Conservation (phyloP, 345 rosid genomes). For the Eutrema heterophyllum region DNA sequence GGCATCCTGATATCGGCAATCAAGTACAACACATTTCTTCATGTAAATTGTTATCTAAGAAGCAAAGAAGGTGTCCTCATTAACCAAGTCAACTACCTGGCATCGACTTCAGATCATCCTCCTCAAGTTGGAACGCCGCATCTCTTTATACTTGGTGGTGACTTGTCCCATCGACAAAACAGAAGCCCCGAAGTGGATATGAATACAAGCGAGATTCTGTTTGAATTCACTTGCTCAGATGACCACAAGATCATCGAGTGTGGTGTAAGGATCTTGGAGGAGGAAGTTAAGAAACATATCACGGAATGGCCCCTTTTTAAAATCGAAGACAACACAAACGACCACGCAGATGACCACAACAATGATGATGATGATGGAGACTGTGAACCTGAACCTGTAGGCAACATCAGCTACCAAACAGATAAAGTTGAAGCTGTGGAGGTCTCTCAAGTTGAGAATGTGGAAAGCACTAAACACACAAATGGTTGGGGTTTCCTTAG, state of each 20-base stretch:
- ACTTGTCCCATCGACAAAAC: neutral
- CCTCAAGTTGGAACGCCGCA: neutral
- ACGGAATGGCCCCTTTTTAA: too few relatives aligned
- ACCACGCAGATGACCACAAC: too few relatives aligned
- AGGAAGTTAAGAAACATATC: neutral
- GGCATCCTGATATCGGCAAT: neutral
- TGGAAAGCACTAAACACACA: too few relatives aligned
- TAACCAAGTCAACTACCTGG: neutral
- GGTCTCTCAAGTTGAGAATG: too few relatives aligned
- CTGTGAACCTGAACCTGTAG: neutral
- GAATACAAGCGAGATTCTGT: neutral
- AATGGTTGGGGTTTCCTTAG: neutral
- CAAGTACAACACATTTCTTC: fast-evolving
- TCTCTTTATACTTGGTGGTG: neutral
- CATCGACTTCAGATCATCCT: neutral
- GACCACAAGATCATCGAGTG: neutral
- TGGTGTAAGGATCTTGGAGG: neutral
- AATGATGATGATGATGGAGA: too few relatives aligned
- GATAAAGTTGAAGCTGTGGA: too few relatives aligned
- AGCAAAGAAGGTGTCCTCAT: neutral
- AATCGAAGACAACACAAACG: too few relatives aligned
- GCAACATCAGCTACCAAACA: neutral
- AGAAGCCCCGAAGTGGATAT: neutral
- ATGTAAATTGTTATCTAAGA: neutral
- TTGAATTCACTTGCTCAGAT: neutral